Evolutionary conservation across 148 eudicot species (phyloP).

Genomic region (Rhododendron henanense): DNA sequence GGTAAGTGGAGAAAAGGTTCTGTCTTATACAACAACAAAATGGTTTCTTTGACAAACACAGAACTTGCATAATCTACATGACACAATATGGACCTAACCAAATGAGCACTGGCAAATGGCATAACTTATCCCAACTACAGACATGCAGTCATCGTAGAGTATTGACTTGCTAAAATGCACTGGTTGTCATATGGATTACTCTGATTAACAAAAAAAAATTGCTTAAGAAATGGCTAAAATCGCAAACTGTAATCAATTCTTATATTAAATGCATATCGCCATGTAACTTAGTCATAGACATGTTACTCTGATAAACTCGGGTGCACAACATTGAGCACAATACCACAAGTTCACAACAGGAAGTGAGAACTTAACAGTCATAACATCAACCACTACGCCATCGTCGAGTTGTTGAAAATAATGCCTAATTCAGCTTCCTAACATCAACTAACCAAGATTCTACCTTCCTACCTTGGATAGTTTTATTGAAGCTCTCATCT

Average conservation of each 20-base stretch:
- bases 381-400: background rate
- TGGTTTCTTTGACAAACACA: background rate
- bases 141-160: background rate
- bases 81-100: background rate
- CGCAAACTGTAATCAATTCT: background rate
- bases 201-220: background rate
- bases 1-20: background rate
- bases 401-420: background rate
- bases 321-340: background rate
- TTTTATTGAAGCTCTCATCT: background rate
- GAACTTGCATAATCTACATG: background rate
- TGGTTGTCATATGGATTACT: background rate
- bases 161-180: background rate
- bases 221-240: background rate
- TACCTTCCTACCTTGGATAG: background rate
- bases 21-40: background rate
- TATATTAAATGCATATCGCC: background rate
- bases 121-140: background rate
- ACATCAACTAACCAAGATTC: background rate
- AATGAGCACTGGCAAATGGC: background rate
- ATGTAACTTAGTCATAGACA: background rate
- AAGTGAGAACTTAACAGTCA: background rate
- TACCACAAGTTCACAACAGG: background rate
- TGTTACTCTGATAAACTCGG: background rate
- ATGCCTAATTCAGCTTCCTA: background rate